A percentile compares a stretch with the other conserved stretches of the same genome.
Conservation (phyloP, 176 grass and related monocot species). For the Alopecurus myosuroides region DNA sequence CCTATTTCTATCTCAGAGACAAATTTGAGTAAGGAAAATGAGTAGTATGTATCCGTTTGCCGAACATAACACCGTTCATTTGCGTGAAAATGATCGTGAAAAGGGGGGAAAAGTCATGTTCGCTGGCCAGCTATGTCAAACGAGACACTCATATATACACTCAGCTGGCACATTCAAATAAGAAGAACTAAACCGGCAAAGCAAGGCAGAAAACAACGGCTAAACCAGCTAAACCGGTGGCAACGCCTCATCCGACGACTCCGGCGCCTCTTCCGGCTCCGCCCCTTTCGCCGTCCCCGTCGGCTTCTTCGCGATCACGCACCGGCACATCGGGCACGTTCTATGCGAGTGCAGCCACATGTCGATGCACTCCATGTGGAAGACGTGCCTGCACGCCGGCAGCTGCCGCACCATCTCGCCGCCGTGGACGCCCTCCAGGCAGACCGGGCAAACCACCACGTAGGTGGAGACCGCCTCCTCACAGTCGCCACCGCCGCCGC, state of each 20-base stretch:
- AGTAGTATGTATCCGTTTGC: too few relatives aligned
- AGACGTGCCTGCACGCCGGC: not conserved
- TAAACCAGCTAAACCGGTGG: conserved; percentile 17
- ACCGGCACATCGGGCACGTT: conserved; percentile 1
- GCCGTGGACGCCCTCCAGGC: not conserved
- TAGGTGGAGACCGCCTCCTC: not conserved
- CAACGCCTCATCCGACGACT: not conserved
- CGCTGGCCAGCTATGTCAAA: too few relatives aligned
- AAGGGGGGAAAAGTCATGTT: too few relatives aligned
- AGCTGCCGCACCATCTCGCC: not conserved
- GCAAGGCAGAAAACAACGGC: too few relatives aligned
- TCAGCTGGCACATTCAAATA: not conserved
- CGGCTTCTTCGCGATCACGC: not conserved
- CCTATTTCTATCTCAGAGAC: too few relatives aligned
- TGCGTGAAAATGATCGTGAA: too few relatives aligned
- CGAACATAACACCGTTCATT: too few relatives aligned
- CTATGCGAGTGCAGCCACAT: not conserved
- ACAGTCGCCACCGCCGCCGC: not conserved
- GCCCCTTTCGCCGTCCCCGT: not conserved
- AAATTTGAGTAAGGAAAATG: too few relatives aligned
- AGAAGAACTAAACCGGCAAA: not conserved
- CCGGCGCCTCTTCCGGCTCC: not conserved
- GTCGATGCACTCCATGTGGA: too few relatives aligned
- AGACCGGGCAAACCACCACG: not conserved
- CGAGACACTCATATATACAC: not conserved